Percentiles rank a stretch among this genome's conserved stretches.
phyloP scores from a whole-genome alignment of 2,329 filamentous ascomycete species.

The Penicillium thymicola region DNA sequence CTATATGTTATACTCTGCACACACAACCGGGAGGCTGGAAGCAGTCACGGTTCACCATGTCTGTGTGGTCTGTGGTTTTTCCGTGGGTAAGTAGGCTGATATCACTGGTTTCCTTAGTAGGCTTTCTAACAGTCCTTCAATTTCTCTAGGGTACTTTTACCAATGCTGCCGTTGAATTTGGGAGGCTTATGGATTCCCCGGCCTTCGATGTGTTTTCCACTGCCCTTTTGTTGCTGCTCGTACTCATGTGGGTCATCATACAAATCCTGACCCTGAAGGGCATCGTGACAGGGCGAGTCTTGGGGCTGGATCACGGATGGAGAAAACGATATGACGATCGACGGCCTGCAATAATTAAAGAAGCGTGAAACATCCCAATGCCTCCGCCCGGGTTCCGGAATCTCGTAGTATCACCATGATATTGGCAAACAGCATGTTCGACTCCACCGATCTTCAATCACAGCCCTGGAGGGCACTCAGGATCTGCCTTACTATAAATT shows the following conservation, averaged over 20 bases:
- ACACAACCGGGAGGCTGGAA: conserved; percentile 20
- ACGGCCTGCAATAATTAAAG: not conserved
- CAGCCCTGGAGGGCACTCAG: not conserved
- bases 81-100: conserved; percentile 34
- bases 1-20: conserved; percentile 30
- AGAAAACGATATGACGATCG: not conserved
- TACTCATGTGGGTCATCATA: conserved; percentile 34
- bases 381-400: not conserved
- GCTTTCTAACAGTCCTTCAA: not conserved
- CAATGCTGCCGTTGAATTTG: conserved; percentile 39
- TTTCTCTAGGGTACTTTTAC: conserved; percentile 38
- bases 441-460: not conserved
- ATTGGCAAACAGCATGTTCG: not conserved
- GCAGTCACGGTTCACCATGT: conserved; percentile 28
- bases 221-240: conserved; percentile 33
- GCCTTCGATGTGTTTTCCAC: conserved; percentile 42
- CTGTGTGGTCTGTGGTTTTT: conserved; percentile 40
- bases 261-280: conserved; percentile 32
- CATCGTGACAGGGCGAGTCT: conserved; percentile 29
- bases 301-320: conserved; percentile 32
- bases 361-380: not conserved
- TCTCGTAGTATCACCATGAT: not conserved
- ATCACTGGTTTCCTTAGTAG: not conserved
- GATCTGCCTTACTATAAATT: not conserved
- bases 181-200: conserved; percentile 37